Conservation (phyloP, 1,139 yeast genomes). For the Suhomyces yuchorum region DNA sequence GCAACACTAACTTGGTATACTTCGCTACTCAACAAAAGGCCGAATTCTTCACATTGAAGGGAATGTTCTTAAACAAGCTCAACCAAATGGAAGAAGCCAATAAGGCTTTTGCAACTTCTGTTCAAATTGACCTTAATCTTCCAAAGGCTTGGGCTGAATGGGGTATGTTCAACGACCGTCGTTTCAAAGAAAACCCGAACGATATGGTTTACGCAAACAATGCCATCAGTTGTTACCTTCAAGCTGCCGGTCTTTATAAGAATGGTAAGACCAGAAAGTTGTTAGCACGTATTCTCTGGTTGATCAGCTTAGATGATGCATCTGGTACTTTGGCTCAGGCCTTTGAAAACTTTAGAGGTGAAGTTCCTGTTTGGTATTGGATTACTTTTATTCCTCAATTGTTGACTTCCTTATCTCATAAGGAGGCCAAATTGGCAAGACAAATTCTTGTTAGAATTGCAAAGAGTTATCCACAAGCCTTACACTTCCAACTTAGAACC, state of each 20-base stretch:
- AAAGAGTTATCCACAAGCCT: constrained; percentile 94
- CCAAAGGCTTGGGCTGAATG: constrained; percentile 99
- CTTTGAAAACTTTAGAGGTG: constrained; percentile 90
- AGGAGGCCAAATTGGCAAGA: constrained; percentile 86
- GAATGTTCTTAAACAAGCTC: constrained; percentile 93
- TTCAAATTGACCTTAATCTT: constrained; percentile 86
- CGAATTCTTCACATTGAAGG: constrained; percentile 94
- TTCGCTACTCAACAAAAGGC: constrained; percentile 98
- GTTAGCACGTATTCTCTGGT: constrained; percentile 89
- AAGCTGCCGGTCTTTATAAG: constrained; percentile 95
- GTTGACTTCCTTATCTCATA: constrained; percentile 83
- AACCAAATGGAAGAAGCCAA: constrained; percentile 93
- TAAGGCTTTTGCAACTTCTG: constrained; percentile 97
- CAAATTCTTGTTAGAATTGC: constrained; percentile 90
- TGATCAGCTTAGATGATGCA: constrained; percentile 86
- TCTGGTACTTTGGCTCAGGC: constrained; percentile 83
- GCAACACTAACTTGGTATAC: constrained; percentile 92
- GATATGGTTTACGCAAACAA: constrained; percentile 88
- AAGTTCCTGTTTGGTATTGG: constrained; percentile 99
- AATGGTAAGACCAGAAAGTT: constrained; percentile 88
- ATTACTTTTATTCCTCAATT: constrained; percentile 94
- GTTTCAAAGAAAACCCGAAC: constrained; percentile 81
- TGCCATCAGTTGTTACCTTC: constrained; percentile 93
- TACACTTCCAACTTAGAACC: constrained; percentile 93
- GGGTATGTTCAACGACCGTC: constrained; percentile 92